Conservation (phyloP, 441 rosid genomes). For the Macaranga tanarius region DNA sequence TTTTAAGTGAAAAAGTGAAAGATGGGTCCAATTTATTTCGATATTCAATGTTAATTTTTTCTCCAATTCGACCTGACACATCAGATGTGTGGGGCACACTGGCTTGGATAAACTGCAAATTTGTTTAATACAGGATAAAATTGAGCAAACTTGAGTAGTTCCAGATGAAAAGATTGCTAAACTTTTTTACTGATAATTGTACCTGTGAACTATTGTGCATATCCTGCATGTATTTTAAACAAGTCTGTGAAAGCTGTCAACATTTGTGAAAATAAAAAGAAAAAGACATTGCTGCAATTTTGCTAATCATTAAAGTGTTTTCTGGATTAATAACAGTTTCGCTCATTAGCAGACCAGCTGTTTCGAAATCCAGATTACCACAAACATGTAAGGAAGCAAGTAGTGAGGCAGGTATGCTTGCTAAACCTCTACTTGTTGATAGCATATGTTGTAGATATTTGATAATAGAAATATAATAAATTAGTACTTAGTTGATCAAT, state of each 20-base stretch:
- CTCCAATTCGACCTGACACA: too few species aligned
- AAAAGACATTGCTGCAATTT: slow-evolving; percentile 10
- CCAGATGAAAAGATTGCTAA: background rate
- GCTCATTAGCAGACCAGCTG: slow-evolving; percentile 94
- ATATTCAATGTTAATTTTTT: too few species aligned
- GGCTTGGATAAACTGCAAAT: too few species aligned
- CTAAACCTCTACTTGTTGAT: background rate
- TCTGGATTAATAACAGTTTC: slow-evolving; percentile 53
- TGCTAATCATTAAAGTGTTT: background rate
- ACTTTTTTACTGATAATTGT: too few species aligned
- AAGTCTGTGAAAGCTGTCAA: background rate
- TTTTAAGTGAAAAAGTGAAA: too few species aligned
- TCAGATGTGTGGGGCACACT: too few species aligned
- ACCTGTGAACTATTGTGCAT: too few species aligned
- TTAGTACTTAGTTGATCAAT: background rate
- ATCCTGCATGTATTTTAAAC: background rate
- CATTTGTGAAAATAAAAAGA: background rate
- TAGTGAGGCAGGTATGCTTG: slow-evolving; percentile 76
- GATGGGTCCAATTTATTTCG: too few species aligned
- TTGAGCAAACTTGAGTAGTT: background rate
- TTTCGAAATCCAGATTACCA: slow-evolving; percentile 81
- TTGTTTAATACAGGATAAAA: background rate
- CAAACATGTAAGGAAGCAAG: slow-evolving; percentile 71
- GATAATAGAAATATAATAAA: background rate
- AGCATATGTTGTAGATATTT: background rate